Base-by-base conservation (phyloP, 169 alveolate species). In the Plasmodium vivax region DNA sequence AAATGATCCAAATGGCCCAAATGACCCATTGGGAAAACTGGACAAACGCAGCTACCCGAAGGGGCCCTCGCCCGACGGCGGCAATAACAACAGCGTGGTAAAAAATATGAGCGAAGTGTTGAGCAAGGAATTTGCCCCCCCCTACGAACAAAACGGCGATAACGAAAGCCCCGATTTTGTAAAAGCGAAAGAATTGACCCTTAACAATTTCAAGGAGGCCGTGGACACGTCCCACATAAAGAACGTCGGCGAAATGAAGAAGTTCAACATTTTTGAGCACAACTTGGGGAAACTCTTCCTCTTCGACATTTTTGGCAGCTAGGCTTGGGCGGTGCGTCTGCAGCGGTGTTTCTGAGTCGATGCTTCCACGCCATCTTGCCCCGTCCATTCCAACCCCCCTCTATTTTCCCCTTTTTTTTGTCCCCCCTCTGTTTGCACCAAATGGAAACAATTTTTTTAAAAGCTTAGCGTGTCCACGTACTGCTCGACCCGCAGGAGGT, bases 201-300 rank as follows among this genome's bases (percentile, higher is more conserved):
- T 36, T 30, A 81, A 91, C 54, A 91, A 81, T 82, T 80, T 82
- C 75, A 77, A 88, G 58, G 92, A 80, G 34, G 54, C 83, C 30
- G 80, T 82, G 23, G 95, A 91, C 56, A 68, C 62, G 19, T 80
- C 91, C 27, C 71, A 32, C 75, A 91, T 91, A 16, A 82, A 14
- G 73, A 91, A 91, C 83, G 92, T 56, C 36, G 47, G 38, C 3
- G 95, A 91, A 80, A 91, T 91, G 95, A 91, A 82, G 14, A 91
- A 91, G 30, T 82, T 91, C 38, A 91, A 91, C 62, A 80, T 91
- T 68, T 91, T 81, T 82, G 95, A 91, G 68, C 95, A 91, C 77
- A 91, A 91, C 77, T 82, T 91, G 68, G 30, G 41, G 68, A 91
- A 91, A 51, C 56, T 91, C 34, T 91, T 91, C 73, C 56, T 91